A percentile compares a stretch with the other conserved stretches of the same genome.
Evolutionary conservation across 179 eudicot species (phyloP).

Genomic region (Spergularia azorica): DNA sequence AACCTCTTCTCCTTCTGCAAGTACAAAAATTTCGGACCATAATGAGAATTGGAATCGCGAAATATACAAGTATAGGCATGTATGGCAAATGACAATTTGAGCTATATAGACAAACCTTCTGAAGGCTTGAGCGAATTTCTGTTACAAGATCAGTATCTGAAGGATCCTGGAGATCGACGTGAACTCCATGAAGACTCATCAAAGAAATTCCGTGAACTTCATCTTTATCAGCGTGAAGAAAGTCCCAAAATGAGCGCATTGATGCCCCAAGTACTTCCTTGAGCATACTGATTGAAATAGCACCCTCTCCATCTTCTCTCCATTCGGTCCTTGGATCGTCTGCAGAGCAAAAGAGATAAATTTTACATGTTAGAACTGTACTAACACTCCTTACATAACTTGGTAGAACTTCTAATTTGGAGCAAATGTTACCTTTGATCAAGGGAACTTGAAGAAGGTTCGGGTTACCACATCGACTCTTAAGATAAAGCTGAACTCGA

Average conservation of each 20-base stretch:
- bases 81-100: not conserved
- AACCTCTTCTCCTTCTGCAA: constrained; percentile 86
- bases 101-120: constrained; percentile 50
- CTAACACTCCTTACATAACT: no score
- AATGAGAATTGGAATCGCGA: not conserved
- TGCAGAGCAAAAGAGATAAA: constrained; percentile 11
- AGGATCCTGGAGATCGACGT: constrained; percentile 42
- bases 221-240: constrained; percentile 62
- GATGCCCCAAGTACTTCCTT: constrained; percentile 57
- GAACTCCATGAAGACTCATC: constrained; percentile 45
- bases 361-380: not conserved
- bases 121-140: constrained; percentile 51
- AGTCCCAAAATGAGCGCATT: constrained; percentile 70
- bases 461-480: constrained; percentile 46
- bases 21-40: not conserved
- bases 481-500: constrained; percentile 64
- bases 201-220: constrained; percentile 32
- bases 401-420: no score
- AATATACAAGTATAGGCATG: no score
- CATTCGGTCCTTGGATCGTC: constrained; percentile 36
- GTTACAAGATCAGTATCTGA: constrained; percentile 49
- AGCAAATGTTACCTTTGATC: constrained; percentile 53
- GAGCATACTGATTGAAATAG: constrained; percentile 46
- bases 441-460: constrained; percentile 73
- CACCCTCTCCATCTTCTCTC: constrained; percentile 39